phyloP scores from a whole-genome alignment of 2,329 filamentous ascomycete species.

The Camillea tinctor region DNA sequence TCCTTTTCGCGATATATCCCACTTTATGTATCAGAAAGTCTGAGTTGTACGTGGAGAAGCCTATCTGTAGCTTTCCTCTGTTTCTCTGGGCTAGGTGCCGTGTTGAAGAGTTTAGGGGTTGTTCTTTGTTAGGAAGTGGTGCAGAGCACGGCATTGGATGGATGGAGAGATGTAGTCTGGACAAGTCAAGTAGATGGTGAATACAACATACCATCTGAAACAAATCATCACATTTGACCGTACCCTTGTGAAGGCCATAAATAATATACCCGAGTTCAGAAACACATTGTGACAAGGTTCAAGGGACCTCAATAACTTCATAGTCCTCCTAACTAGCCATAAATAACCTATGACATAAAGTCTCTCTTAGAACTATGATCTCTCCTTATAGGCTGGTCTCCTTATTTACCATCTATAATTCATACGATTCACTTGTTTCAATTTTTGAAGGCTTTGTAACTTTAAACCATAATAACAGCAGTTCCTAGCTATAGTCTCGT shows the following conservation, averaged over 20 bases:
- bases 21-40: background rate
- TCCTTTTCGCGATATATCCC: background rate
- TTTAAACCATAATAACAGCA: too few species aligned
- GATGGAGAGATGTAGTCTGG: background rate
- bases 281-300: too few species aligned
- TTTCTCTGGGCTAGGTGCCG: background rate
- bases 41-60: background rate
- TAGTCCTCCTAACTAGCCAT: too few species aligned
- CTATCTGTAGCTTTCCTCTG: background rate
- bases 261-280: too few species aligned
- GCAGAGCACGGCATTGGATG: background rate
- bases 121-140: background rate
- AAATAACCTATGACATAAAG: too few species aligned
- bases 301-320: too few species aligned
- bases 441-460: too few species aligned
- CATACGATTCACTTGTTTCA: too few species aligned
- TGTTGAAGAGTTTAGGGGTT: background rate
- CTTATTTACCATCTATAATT: too few species aligned
- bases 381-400: too few species aligned
- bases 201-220: background rate
- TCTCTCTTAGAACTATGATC: too few species aligned
- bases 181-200: background rate
- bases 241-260: background rate
- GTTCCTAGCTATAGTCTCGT: too few species aligned
- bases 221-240: background rate